Conservation (phyloP, 2,329 filamentous ascomycete genomes). For the Phaeosphaeria sp. region DNA sequence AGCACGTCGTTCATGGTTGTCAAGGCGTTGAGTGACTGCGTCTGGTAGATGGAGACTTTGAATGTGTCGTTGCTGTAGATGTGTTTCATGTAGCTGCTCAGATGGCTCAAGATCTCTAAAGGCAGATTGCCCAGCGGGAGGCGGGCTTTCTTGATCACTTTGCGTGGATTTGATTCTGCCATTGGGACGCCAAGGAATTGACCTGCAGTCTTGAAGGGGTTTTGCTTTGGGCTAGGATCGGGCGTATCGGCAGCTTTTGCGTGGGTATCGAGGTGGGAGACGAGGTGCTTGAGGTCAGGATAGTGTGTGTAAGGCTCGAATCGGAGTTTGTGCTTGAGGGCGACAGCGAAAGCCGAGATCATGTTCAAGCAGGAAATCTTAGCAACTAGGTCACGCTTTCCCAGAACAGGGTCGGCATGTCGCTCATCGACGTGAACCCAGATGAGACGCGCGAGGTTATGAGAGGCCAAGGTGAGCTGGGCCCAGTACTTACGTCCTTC, state of each 20-base stretch:
- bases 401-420: conserved; percentile 53
- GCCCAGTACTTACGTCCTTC: conserved; percentile 70
- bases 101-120: conserved; percentile 76
- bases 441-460: conserved; percentile 73
- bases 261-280: conserved; percentile 77
- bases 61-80: conserved; percentile 64
- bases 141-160: conserved; percentile 72
- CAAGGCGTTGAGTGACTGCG: conserved; percentile 66
- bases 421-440: conserved; percentile 79
- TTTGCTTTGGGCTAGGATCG: conserved; percentile 38
- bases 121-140: conserved; percentile 80
- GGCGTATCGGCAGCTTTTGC: conserved; percentile 59
- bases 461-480: conserved; percentile 60
- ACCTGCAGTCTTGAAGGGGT: conserved; percentile 65
- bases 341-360: conserved; percentile 75
- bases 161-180: conserved; percentile 77
- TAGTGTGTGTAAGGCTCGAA: conserved; percentile 83
- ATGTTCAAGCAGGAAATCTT: conserved; percentile 74
- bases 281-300: conserved; percentile 72
- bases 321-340: conserved; percentile 83
- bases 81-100: conserved; percentile 70
- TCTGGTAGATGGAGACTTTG: conserved; percentile 65
- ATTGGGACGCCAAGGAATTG: conserved; percentile 79
- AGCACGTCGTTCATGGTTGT: conserved; percentile 73
- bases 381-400: conserved; percentile 71